These are phyloP conservation scores for Dianthus caryophyllus DNA, from an alignment of 148 eudicot genomes.

Conservation along the genomic window DNA sequence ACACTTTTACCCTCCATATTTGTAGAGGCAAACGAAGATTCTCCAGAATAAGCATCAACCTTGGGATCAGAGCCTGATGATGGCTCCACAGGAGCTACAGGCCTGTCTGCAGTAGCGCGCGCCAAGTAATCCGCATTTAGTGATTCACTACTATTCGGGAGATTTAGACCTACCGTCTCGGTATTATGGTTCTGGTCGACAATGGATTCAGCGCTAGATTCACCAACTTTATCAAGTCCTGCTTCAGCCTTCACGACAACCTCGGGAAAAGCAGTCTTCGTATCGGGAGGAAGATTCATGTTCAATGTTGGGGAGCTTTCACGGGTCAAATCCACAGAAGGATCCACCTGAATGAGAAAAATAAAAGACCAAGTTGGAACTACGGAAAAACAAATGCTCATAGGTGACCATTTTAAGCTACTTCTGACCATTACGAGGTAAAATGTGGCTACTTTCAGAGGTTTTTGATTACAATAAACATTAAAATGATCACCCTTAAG, in stretches of 20 bases:
- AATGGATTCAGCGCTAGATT: constrained; percentile 12
- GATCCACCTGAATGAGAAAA: constrained; percentile 51
- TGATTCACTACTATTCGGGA: constrained; percentile 43
- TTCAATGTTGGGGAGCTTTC: constrained; percentile 29
- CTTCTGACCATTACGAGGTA: too few relatives aligned
- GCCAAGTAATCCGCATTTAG: constrained; percentile 24
- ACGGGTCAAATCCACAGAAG: constrained; percentile 27
- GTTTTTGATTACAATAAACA: too few relatives aligned
- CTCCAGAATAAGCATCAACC: constrained; percentile 11
- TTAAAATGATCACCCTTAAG: too few relatives aligned
- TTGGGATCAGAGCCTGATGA: constrained; percentile 9
- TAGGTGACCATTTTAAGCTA: too few relatives aligned
- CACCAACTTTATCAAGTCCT: constrained; percentile 2
- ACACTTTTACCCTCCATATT: not conserved
- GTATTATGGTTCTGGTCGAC: constrained; percentile 24
- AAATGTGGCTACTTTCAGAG: too few relatives aligned
- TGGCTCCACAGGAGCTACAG: constrained; percentile 12
- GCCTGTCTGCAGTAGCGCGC: not conserved
- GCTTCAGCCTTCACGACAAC: constrained; percentile 20
- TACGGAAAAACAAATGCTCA: not conserved
- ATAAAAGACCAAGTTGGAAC: not conserved
- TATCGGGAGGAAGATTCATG: constrained; percentile 50
- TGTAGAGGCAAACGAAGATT: constrained; percentile 15
- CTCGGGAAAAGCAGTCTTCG: constrained; percentile 2
- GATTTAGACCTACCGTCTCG: constrained; percentile 25